phyloP scores from a whole-genome alignment of 768 basidiomycete genomes.

The Kwoniella bestiolae region DNA sequence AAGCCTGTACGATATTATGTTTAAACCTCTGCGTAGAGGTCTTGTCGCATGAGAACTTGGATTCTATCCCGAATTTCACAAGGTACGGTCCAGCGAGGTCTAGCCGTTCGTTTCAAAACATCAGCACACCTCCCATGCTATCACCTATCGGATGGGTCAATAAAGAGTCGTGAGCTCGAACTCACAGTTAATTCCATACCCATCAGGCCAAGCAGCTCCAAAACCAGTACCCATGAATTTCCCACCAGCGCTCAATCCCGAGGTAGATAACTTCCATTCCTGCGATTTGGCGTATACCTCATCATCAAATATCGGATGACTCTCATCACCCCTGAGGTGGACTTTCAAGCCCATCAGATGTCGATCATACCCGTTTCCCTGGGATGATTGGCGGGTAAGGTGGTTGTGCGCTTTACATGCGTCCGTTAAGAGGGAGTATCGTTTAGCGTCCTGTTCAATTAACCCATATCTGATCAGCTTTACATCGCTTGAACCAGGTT shows the following conservation, averaged over 20 bases:
- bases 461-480: background rate
- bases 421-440: slow-evolving; percentile 64
- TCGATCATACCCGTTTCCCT: slow-evolving; percentile 83
- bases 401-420: slow-evolving; percentile 73
- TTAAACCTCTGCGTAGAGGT: slow-evolving; percentile 78
- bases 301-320: slow-evolving; percentile 73
- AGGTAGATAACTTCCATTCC: slow-evolving; percentile 87
- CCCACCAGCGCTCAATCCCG: slow-evolving; percentile 81
- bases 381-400: slow-evolving; percentile 76
- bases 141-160: background rate
- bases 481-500: background rate
- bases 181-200: slow-evolving; percentile 93
- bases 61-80: slow-evolving; percentile 92
- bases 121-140: background rate
- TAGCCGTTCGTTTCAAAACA: slow-evolving; percentile 55
- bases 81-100: slow-evolving; percentile 78
- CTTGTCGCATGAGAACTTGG: slow-evolving; percentile 70
- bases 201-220: slow-evolving; percentile 77
- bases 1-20: slow-evolving; percentile 64
- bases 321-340: slow-evolving; percentile 67
- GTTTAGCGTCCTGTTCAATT: slow-evolving; percentile 54
- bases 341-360: slow-evolving; percentile 84
- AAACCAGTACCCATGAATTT: slow-evolving; percentile 92
- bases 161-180: slow-evolving; percentile 21
- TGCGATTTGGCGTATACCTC: slow-evolving; percentile 72